phyloP scores from a whole-genome alignment of 2,329 filamentous ascomycete genomes.

The Colletotrichum liaoningense region DNA sequence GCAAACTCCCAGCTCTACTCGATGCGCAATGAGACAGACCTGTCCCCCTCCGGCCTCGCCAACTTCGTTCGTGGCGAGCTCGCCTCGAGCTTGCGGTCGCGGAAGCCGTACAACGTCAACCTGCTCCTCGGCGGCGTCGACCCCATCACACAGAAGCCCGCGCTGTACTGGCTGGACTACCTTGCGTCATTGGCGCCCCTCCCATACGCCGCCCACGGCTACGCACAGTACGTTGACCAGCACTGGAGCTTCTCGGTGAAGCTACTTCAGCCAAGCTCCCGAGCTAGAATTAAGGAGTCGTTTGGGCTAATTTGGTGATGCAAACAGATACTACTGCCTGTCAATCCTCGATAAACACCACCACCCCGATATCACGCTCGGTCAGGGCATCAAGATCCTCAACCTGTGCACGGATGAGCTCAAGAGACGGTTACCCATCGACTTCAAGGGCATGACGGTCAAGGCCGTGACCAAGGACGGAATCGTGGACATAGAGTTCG shows the following conservation, averaged over 20 bases:
- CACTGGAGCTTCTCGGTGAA: constrained; percentile 31
- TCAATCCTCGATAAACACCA: constrained; percentile 99
- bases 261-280: neutral
- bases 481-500: constrained; percentile 84
- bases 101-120: constrained; percentile 97
- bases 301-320: constrained; percentile 38
- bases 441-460: constrained; percentile 97
- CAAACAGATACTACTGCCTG: constrained; percentile 91
- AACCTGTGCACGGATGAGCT: constrained; percentile 97
- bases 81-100: constrained; percentile 87
- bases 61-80: constrained; percentile 96
- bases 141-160: constrained; percentile 89
- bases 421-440: constrained; percentile 95
- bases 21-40: constrained; percentile 96
- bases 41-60: constrained; percentile 88
- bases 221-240: constrained; percentile 80
- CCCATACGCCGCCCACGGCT: constrained; percentile 97
- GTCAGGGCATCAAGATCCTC: constrained; percentile 91
- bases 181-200: constrained; percentile 88
- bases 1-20: constrained; percentile 98
- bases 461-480: constrained; percentile 97
- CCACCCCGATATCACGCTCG: constrained; percentile 90
- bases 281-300: neutral
- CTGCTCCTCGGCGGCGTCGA: constrained; percentile 94
- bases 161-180: constrained; percentile 97